Evolutionary conservation across 352 stramenopile species (phyloP).

Genomic region (Globisporangium heterothallicum): DNA sequence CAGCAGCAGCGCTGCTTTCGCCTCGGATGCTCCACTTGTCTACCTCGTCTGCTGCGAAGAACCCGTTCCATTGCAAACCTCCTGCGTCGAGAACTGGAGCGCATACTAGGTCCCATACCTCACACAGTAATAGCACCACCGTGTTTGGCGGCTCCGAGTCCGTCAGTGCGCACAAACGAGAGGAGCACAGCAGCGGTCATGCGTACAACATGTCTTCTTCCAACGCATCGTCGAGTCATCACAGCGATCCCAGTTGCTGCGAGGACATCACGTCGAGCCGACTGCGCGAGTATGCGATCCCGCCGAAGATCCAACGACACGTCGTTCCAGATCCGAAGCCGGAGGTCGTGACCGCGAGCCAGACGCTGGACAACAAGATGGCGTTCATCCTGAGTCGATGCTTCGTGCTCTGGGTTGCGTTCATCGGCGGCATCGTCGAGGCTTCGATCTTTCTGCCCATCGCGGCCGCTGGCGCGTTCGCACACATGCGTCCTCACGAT

Average conservation of each 20-base stretch:
- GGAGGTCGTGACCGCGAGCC: constrained; percentile 1
- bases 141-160: not conserved
- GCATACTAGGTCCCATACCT: not conserved
- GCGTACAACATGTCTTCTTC: not conserved
- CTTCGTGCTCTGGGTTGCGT: constrained; percentile 28
- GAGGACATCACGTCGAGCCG: constrained; percentile 10
- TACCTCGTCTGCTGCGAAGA: constrained; percentile 2
- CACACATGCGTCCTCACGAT: constrained; percentile 23
- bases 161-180: not conserved
- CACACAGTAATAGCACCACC: constrained; percentile 2
- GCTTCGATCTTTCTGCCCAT: constrained; percentile 62
- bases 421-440: constrained; percentile 21
- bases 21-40: constrained; percentile 5
- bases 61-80: constrained; percentile 6
- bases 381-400: constrained; percentile 16
- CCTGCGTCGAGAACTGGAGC: no score
- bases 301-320: constrained; percentile 11
- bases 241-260: not conserved
- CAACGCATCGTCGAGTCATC: not conserved
- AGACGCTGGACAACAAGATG: constrained; percentile 15
- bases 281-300: constrained; percentile 11
- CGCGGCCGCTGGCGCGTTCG: constrained; percentile 35
- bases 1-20: constrained; percentile 8
- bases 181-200: not conserved
- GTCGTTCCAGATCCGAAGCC: not conserved